Evolutionary conservation across 2,329 filamentous ascomycete species (phyloP), one percentile per base, ranked within the genome.

Genomic region (Peltaster fructicola): DNA sequence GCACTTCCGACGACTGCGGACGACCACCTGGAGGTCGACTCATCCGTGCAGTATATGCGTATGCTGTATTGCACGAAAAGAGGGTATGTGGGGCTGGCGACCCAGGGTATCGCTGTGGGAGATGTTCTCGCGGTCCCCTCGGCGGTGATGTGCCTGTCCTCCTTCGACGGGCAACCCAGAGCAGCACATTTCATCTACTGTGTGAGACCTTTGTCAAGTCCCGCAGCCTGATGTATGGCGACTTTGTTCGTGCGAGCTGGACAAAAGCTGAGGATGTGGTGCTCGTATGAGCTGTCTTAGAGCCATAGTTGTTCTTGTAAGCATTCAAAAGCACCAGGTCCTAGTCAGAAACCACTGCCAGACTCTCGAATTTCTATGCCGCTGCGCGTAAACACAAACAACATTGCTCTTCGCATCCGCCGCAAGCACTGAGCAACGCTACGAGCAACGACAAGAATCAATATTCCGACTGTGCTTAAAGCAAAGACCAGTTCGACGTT

Each of bases 91-190:
- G 43, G 42, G 4, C 25, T 45, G 18, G 42, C 38, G 3, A 43
- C 39, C 3, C 34, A 32, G 8, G 41, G 41, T 6, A 28, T 44
- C 10, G 15, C 23, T 4, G 22, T 30, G 6, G 35, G 37, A 4
- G 43, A 45, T 21, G 20, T 32, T 8, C 15, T 41, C 9, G 42
- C 37, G 2, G 30, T 44, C 3, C 14, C 7, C 24, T 43, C 3
- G 40, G 41, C 7, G 41, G 39, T 3, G 43, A 46, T 25, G 42
- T 44, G 6, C 43, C 42, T 5, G 33, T 45, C 10, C 28, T 43
- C 2, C 27, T 46, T n/a, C 39, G 42, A 9, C 23, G 20, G 5
- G 27, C 13, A 30, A 31, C 19, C 26, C 24, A 12, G 33, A 33
- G 15, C 22, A 27, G 7, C 36, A 30, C 32, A 5, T 44, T 34